These are phyloP conservation scores for Parascedosporium putredinis DNA, from an alignment of 2,329 filamentous ascomycete genomes.

Conservation along the genomic window DNA sequence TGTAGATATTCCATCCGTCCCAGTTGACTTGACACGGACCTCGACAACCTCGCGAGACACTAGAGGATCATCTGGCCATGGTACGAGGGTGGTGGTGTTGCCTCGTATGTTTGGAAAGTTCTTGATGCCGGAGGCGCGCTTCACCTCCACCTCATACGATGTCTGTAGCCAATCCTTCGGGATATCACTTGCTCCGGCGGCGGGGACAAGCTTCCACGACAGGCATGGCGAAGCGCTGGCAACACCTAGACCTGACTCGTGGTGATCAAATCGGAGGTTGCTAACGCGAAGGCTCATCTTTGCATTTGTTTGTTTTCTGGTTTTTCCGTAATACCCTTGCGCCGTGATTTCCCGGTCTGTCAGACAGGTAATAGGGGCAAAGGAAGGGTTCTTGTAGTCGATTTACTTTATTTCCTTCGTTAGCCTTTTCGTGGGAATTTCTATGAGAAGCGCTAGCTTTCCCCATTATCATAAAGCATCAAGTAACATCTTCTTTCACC, in stretches of 20 bases:
- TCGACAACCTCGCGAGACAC: slow-evolving; percentile 20
- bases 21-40: slow-evolving; percentile 24
- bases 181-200: neutral
- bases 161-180: slow-evolving; percentile 11
- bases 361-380: neutral
- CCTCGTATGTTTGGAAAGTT: slow-evolving; percentile 5
- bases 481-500: too few species aligned
- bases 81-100: slow-evolving; percentile 25
- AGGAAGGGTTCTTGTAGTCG: neutral
- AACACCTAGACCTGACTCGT: slow-evolving; percentile 12
- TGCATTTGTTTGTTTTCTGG: too few species aligned
- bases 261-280: slow-evolving; percentile 12
- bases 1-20: slow-evolving; percentile 10
- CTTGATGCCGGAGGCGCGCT: neutral
- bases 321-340: neutral
- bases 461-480: too few species aligned
- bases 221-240: slow-evolving; percentile 10
- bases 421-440: too few species aligned
- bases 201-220: slow-evolving; percentile 12
- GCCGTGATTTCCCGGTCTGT: neutral
- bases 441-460: too few species aligned
- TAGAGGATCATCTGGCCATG: slow-evolving; percentile 30
- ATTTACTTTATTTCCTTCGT: too few species aligned
- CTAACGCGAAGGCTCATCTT: neutral
- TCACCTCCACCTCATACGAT: slow-evolving; percentile 13